Evolutionary conservation across 495 filamentous ascomycete species (phyloP).

Genomic region (Xylaria castorea): DNA sequence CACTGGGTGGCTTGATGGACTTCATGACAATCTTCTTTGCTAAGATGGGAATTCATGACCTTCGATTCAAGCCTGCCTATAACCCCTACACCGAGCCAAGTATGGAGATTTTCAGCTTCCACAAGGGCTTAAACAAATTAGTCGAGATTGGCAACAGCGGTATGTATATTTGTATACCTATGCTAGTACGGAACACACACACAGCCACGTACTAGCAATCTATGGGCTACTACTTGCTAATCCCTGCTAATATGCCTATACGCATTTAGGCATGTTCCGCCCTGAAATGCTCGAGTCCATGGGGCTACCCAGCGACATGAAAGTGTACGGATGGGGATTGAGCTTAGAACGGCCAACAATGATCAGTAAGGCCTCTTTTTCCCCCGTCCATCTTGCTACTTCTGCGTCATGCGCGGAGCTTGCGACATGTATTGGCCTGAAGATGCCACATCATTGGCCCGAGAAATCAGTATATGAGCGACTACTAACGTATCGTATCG

Average conservation of each 20-base stretch:
- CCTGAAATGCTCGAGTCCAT: conserved; percentile 89
- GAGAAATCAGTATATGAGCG: not conserved
- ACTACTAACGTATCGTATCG: not conserved
- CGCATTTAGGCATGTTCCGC: conserved; percentile 62
- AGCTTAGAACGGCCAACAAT: conserved; percentile 94
- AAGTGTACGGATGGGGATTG: conserved; percentile 90
- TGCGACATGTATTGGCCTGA: not conserved
- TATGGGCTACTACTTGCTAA: not conserved
- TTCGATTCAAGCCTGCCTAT: conserved; percentile 97
- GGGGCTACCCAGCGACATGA: conserved; percentile 62
- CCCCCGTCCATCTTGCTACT: not conserved
- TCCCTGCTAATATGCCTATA: not conserved
- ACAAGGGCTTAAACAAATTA: conserved; percentile 87
- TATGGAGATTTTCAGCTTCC: conserved; percentile 96
- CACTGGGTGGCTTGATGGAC: conserved; percentile 89
- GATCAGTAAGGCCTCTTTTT: conserved; percentile 59
- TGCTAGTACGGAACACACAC: not conserved
- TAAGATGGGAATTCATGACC: conserved; percentile 89
- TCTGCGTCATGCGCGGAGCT: not conserved
- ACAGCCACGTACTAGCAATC: not conserved
- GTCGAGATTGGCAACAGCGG: conserved; percentile 98
- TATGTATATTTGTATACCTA: conserved; percentile 58
- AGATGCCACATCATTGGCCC: not conserved
- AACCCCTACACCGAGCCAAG: conserved; percentile 83
- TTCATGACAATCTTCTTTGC: conserved; percentile 97